These are phyloP conservation scores for Colletotrichum sp. DNA, from an alignment of 2,329 filamentous ascomycete genomes.

Conservation along the genomic window DNA sequence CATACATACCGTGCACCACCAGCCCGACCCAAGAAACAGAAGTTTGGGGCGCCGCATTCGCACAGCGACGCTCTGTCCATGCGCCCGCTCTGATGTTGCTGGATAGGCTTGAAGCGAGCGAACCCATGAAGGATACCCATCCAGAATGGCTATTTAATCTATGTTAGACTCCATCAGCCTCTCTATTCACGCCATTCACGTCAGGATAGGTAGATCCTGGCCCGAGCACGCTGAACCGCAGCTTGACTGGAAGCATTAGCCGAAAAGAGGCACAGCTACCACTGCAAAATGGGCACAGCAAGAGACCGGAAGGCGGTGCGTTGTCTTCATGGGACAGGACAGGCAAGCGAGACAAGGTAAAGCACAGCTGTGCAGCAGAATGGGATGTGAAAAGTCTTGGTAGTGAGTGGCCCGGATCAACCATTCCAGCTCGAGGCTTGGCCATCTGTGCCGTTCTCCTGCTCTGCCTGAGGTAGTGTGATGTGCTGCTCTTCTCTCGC, in stretches of 20 bases:
- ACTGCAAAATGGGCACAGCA: not conserved
- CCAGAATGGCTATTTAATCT: not conserved
- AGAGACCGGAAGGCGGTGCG: not conserved
- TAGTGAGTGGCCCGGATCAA: not conserved
- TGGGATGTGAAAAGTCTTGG: not conserved
- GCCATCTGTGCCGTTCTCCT: not conserved
- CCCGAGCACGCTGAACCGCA: not conserved
- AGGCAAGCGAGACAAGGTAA: not conserved
- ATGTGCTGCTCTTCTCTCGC: not conserved
- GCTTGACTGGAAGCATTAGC: not conserved
- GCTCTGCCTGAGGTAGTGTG: not conserved
- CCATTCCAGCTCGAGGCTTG: not conserved
- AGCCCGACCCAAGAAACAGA: not conserved
- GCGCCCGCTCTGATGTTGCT: not conserved
- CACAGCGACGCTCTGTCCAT: not conserved
- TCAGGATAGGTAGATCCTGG: not conserved
- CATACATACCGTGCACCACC: slow-evolving; percentile 9
- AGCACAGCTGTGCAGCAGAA: not conserved
- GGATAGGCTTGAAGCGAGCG: not conserved
- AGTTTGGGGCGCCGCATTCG: not conserved
- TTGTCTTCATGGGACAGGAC: not conserved
- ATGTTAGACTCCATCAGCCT: not conserved
- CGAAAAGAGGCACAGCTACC: not conserved
- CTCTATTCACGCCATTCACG: not conserved
- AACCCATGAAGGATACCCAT: not conserved